A percentile compares a stretch with the other conserved stretches of the same genome.
phyloP scores from a whole-genome alignment of 1,139 yeast species.

The Hansenula sp. region DNA sequence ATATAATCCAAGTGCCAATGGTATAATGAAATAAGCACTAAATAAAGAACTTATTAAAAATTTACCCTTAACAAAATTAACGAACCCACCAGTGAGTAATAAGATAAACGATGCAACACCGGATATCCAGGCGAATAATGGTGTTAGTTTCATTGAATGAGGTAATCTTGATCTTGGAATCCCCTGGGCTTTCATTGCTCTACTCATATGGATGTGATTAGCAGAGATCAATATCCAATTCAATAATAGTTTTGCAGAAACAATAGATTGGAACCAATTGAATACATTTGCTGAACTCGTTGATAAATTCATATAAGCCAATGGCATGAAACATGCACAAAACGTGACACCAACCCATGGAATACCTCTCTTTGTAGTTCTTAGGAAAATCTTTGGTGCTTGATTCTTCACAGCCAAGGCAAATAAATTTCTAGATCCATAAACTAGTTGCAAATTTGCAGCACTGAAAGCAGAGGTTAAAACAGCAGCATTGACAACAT shows the following conservation, averaged over 20 bases:
- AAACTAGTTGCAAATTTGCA: constrained; percentile 40
- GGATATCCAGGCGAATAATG: constrained; percentile 34
- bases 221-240: constrained; percentile 27
- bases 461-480: constrained; percentile 52
- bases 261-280: constrained; percentile 20
- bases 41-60: constrained; percentile 34
- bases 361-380: constrained; percentile 38
- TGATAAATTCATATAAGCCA: constrained; percentile 36
- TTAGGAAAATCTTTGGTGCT: constrained; percentile 44
- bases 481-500: constrained; percentile 46
- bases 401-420: constrained; percentile 45
- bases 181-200: constrained; percentile 38
- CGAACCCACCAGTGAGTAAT: constrained; percentile 38
- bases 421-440: constrained; percentile 39
- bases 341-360: constrained; percentile 37
- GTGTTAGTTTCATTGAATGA: constrained; percentile 19
- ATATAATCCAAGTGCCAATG: constrained; percentile 28
- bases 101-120: constrained; percentile 31
- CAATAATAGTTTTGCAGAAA: constrained; percentile 13
- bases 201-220: constrained; percentile 31
- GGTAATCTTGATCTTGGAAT: constrained; percentile 34
- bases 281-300: constrained; percentile 29
- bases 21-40: constrained; percentile 36
- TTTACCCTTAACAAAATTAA: constrained; percentile 34
- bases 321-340: constrained; percentile 27